Percentiles rank a stretch among this genome's conserved stretches.
Conservation (phyloP, 768 basidiomycete species). For the Termitomyces sp. region DNA sequence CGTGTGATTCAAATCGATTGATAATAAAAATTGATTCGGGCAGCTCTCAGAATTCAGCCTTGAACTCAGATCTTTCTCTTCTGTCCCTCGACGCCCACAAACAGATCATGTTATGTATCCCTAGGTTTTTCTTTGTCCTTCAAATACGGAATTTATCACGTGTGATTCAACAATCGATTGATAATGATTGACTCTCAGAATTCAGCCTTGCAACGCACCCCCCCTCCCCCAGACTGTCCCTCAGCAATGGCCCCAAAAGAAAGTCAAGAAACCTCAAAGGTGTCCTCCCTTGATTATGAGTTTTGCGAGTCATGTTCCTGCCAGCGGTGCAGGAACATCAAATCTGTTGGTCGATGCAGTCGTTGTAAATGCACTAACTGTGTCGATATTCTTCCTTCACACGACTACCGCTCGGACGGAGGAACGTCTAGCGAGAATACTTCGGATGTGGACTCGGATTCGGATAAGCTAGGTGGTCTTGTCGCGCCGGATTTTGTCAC, state of each 20-base stretch:
- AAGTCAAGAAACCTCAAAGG: neutral
- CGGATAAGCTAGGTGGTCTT: no score
- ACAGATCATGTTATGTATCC: no score
- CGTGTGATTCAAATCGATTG: neutral
- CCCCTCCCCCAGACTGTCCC: neutral
- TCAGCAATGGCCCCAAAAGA: neutral
- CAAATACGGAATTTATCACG: neutral
- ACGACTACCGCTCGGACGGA: neutral
- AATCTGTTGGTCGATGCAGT: neutral
- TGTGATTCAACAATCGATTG: neutral
- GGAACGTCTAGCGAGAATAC: neutral
- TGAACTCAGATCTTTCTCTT: neutral
- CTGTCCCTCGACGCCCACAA: neutral
- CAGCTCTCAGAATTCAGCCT: neutral
- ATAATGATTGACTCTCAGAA: neutral
- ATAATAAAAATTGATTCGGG: neutral
- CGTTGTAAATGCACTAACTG: neutral
- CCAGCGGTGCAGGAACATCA: neutral
- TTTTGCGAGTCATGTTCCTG: neutral
- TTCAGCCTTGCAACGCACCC: neutral
- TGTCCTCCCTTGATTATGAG: neutral
- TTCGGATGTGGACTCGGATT: neutral
- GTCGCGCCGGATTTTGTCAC: neutral
- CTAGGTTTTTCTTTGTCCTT: neutral
- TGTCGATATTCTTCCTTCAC: neutral